Percentiles rank a stretch among this genome's conserved stretches.
Conservation (phyloP, 768 basidiomycete species). For the Trametes cubensis region DNA sequence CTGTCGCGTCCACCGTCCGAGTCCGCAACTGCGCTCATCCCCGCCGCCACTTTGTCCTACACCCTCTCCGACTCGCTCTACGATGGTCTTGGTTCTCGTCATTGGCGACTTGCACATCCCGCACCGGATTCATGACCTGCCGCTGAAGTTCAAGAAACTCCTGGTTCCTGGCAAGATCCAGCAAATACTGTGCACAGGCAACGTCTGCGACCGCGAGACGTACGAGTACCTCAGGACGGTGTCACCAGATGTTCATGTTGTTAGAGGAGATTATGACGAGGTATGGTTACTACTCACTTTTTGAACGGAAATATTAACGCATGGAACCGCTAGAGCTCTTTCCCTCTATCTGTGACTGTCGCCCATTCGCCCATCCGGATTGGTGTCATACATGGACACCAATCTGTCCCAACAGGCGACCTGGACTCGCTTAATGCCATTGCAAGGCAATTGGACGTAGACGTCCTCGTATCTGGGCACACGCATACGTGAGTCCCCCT, state of each 20-base stretch:
- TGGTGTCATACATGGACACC: slow-evolving; percentile 93
- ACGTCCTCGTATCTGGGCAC: slow-evolving; percentile 90
- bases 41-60: not conserved
- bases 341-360: slow-evolving; percentile 81
- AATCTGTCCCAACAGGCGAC: slow-evolving; percentile 90
- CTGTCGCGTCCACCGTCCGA: not conserved
- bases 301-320: not conserved
- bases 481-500: slow-evolving; percentile 78
- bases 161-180: slow-evolving; percentile 90
- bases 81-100: slow-evolving; percentile 92
- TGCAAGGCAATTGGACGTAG: slow-evolving; percentile 96
- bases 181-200: slow-evolving; percentile 96
- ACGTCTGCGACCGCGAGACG: slow-evolving; percentile 96
- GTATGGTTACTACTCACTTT: slow-evolving; percentile 43
- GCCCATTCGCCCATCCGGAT: slow-evolving; percentile 85
- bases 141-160: slow-evolving; percentile 95
- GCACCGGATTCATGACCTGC: slow-evolving; percentile 85
- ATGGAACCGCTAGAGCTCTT: slow-evolving; percentile 55
- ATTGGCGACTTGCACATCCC: slow-evolving; percentile 97
- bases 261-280: slow-evolving; percentile 95
- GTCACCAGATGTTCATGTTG: slow-evolving; percentile 90
- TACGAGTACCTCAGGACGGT: slow-evolving; percentile 95
- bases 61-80: slow-evolving; percentile 6
- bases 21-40: not conserved
- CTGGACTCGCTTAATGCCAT: slow-evolving; percentile 86